phyloP scores from a whole-genome alignment of 768 basidiomycete genomes.

The Saitozyma podzolica region DNA sequence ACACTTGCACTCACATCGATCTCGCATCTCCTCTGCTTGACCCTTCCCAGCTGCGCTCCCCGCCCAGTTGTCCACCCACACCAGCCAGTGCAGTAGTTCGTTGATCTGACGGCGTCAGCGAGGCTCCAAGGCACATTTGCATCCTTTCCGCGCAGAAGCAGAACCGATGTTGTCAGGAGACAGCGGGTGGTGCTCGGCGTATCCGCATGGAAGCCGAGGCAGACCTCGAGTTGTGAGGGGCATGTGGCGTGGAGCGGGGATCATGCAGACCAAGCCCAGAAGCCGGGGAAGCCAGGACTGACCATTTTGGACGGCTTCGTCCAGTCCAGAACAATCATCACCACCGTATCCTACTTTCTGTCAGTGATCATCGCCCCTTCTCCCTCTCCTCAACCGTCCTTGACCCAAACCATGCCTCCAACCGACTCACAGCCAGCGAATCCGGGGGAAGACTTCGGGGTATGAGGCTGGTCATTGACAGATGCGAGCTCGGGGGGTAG shows the following conservation, averaged over 20 bases:
- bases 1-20: constrained; percentile 65
- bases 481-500: constrained; percentile 79
- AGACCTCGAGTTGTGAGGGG: too few species aligned
- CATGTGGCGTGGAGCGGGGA: neutral
- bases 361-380: neutral
- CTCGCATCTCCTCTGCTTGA: constrained; percentile 69
- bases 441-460: constrained; percentile 75
- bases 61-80: constrained; percentile 80
- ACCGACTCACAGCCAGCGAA: constrained; percentile 49
- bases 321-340: constrained; percentile 91
- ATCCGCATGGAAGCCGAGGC: neutral
- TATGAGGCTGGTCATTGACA: constrained; percentile 68
- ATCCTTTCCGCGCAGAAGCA: too few species aligned
- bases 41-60: constrained; percentile 54
- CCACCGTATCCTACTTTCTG: constrained; percentile 50
- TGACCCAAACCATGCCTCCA: neutral
- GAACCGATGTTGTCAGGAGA: neutral
- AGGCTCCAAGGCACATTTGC: too few species aligned
- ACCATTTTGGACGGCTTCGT: constrained; percentile 90
- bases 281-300: neutral
- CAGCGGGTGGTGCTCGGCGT: neutral
- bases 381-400: neutral
- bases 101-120: constrained; percentile 50
- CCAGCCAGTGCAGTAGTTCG: constrained; percentile 79
- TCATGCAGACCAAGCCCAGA: neutral